A percentile compares a stretch with the other conserved stretches of the same genome.
phyloP scores from a whole-genome alignment of 2,329 filamentous ascomycete species.

The Periconia macrospinosa region DNA sequence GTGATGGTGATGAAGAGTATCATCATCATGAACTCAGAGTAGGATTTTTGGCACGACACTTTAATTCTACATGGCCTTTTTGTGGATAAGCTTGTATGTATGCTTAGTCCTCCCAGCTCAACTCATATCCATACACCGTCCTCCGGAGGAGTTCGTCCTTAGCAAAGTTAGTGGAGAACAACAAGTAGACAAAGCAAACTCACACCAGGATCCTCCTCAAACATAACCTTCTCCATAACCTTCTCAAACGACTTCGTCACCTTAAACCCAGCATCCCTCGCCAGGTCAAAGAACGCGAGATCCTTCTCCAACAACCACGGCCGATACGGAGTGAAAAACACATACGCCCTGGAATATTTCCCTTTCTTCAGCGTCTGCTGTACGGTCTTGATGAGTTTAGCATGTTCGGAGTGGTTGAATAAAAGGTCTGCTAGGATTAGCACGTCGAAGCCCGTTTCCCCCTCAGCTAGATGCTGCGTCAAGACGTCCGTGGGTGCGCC shows the following conservation, averaged over 20 bases:
- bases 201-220: conserved; percentile 81
- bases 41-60: too few species aligned
- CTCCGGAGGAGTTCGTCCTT: conserved; percentile 76
- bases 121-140: conserved; percentile 78
- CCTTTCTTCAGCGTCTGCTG: conserved; percentile 64
- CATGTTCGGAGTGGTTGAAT: conserved; percentile 88
- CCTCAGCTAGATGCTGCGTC: conserved; percentile 57
- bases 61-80: too few species aligned
- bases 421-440: conserved; percentile 85
- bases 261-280: conserved; percentile 67
- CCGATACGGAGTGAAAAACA: conserved; percentile 93
- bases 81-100: too few species aligned
- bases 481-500: conserved; percentile 66
- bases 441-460: conserved; percentile 67
- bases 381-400: conserved; percentile 73
- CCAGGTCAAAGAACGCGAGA: conserved; percentile 81
- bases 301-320: conserved; percentile 88
- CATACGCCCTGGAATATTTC: conserved; percentile 66
- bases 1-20: too few species aligned
- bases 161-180: not conserved
- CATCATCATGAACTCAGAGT: too few species aligned
- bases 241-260: conserved; percentile 82
- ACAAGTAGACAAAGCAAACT: conserved; percentile 25
- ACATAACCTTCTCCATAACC: conserved; percentile 82
- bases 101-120: conserved; percentile 70